Base-by-base conservation (phyloP, 257 asterid genomes). In the Penstemon barbatus region DNA sequence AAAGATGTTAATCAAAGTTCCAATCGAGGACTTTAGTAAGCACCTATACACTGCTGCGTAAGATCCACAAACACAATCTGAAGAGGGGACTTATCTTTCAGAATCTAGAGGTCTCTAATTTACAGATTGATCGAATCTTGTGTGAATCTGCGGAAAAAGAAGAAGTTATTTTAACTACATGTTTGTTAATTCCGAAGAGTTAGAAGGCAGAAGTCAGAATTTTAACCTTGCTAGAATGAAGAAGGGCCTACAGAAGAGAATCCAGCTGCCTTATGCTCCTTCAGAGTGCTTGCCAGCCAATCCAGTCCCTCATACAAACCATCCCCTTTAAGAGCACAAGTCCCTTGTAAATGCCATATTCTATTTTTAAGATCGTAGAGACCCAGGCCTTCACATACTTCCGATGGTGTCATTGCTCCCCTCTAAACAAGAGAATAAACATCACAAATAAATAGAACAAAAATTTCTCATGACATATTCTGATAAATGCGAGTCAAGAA, bases 291-390 rank as follows among this genome's bases (percentile, higher is more conserved):
- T 53, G 97, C 70, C 73, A 92, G 77, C 98, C 98, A 92, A 81
- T 92, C 98, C 85, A 92, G 73, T 37, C 98, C 98, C 82, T 92
- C 98, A 4, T 92, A 90, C 72, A 92, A 80, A 33, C 98, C 98
- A 46, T 92, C 98, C 57, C 97, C 98, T 84, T 72, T 88, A 57
- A 90, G 86, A 50, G 98, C 98, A 66, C 95, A 85, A 11, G 96
- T 84, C 48, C 98, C 98, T 74, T 92, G 98, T 82, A 90, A 85
- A 75, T 92, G 97, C 98, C 98, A 92, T 75, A 88, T 90, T 71
- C 97, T 79, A 74, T 88, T 77, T 82, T 83, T 90, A 15, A 92
- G 95, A 71, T 90, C 98, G 65, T 80, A 81, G 1, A 92, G 90
- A 13, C 97, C 98, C 68, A 92, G 79, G 42, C 97, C 97, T 61